Base-by-base conservation (phyloP, 1,284 basidiomycete species). In the Flammula alnicola region DNA sequence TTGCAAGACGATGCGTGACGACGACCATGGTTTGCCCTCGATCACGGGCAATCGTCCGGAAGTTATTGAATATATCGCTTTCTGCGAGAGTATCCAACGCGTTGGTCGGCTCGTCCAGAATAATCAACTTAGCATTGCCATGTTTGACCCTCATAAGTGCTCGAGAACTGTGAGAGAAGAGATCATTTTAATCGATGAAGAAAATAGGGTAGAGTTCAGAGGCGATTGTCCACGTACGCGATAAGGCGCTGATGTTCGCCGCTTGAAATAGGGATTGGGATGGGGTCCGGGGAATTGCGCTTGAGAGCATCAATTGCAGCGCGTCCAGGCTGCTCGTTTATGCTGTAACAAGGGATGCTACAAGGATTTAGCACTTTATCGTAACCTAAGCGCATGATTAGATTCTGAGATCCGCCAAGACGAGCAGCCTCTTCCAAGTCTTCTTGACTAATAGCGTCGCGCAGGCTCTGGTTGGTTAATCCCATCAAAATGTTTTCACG, bases 191-290 rank as follows among this genome's bases (percentile, higher is more conserved):
- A 33, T n/a, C n/a, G n/a, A n/a, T n/a, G n/a, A n/a, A n/a, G n/a
- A n/a, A n/a, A n/a, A n/a, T n/a, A n/a, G n/a, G n/a, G n/a, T n/a
- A n/a, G n/a, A n/a, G n/a, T n/a, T n/a, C n/a, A n/a, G n/a, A n/a
- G n/a, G n/a, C n/a, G n/a, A n/a, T n/a, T n/a, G n/a, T n/a, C n/a
- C n/a, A 37, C 76, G 47, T 57, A 78, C 77, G 69, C 69, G n/a
- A 74, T 64, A 7, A 80, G 54, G 7, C 72, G 66, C 50, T 80
- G 78, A 42, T 63, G 65, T 56, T 78, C 72, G 4, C 71, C 74
- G 8, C 57, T 63, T 5, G 67, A 63, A 19, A 69, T 35, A 9
- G 19, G 7, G 31, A 57, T 54, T 19, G 25, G 44, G 14, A 35
- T 47, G n/a, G 40, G 38, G n/a, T 26, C 47, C 3, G 54, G 54